Percentiles rank a stretch among this genome's conserved stretches.
Conservation (phyloP, 257 asterid species). For the Primulina eburnea region DNA sequence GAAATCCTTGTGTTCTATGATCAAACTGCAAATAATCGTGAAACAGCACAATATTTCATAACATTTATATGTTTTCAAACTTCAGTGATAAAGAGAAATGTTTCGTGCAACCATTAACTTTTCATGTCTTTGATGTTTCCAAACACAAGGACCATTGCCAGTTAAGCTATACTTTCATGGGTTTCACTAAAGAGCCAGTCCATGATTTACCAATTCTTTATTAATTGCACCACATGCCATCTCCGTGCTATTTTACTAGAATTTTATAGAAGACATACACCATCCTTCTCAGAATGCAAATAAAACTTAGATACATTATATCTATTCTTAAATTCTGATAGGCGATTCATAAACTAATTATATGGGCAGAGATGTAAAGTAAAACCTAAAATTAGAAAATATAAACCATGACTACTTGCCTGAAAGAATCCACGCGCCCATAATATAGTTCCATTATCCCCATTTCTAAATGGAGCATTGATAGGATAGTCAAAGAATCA, state of each 20-base stretch:
- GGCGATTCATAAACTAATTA: conserved; percentile 4
- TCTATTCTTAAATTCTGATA: conserved; percentile 10
- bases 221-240: neutral
- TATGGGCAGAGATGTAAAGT: neutral
- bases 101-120: too few species aligned
- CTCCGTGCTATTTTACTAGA: conserved; percentile 9
- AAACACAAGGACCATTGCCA: neutral
- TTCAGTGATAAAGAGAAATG: too few species aligned
- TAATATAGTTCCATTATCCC: conserved; percentile 80
- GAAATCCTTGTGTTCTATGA: neutral
- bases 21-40: neutral
- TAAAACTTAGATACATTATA: conserved; percentile 8
- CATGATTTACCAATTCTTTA: neutral
- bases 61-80: too few species aligned
- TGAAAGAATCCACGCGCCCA: conserved; percentile 79
- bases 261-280: conserved; percentile 1
- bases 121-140: too few species aligned
- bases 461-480: conserved; percentile 71
- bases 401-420: conserved; percentile 43
- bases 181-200: conserved; percentile 5
- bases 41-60: too few species aligned
- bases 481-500: conserved; percentile 49
- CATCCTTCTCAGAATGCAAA: conserved; percentile 21
- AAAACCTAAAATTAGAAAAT: neutral
- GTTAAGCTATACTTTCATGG: neutral